phyloP scores from a whole-genome alignment of 1,284 basidiomycete species.

The Mycena sp. region DNA sequence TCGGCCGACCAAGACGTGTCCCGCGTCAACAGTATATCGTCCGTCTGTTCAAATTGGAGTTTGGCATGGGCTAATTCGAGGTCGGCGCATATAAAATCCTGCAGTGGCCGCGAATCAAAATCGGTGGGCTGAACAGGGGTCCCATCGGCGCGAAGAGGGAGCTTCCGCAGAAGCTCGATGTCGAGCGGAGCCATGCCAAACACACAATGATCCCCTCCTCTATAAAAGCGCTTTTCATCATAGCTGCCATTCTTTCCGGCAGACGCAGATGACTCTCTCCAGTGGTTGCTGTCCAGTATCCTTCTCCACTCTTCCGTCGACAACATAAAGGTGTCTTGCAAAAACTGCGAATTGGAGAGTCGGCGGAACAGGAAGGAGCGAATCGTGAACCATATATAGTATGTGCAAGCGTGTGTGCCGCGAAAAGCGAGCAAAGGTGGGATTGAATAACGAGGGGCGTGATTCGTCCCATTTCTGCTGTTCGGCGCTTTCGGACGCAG shows the following conservation, averaged over 20 bases:
- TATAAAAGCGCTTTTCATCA: background rate
- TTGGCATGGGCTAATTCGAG: conserved; percentile 18
- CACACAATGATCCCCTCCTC: background rate
- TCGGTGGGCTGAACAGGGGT: conserved; percentile 9
- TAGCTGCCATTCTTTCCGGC: background rate
- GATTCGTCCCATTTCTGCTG: background rate
- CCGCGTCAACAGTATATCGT: conserved; percentile 14
- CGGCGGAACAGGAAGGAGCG: conserved; percentile 9
- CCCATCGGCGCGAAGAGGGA: conserved; percentile 12
- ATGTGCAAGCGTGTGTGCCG: conserved; percentile 16
- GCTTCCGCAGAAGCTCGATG: background rate
- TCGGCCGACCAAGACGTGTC: background rate
- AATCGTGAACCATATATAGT: conserved; percentile 21
- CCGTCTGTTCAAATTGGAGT: conserved; percentile 25
- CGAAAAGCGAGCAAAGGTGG: conserved; percentile 16
- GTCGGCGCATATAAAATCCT: conserved; percentile 11
- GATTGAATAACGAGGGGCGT: background rate
- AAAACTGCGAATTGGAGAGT: background rate
- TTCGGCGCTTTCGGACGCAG: background rate
- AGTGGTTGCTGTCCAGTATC: conserved; percentile 16
- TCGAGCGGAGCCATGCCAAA: conserved; percentile 11
- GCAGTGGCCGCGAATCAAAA: conserved; percentile 15
- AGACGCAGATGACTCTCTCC: too few species aligned
- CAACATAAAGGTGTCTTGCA: background rate
- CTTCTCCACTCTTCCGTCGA: conserved; percentile 14